Base-by-base conservation (phyloP, 495 filamentous ascomycete genomes). In the Trichocladium uniseriatum region DNA sequence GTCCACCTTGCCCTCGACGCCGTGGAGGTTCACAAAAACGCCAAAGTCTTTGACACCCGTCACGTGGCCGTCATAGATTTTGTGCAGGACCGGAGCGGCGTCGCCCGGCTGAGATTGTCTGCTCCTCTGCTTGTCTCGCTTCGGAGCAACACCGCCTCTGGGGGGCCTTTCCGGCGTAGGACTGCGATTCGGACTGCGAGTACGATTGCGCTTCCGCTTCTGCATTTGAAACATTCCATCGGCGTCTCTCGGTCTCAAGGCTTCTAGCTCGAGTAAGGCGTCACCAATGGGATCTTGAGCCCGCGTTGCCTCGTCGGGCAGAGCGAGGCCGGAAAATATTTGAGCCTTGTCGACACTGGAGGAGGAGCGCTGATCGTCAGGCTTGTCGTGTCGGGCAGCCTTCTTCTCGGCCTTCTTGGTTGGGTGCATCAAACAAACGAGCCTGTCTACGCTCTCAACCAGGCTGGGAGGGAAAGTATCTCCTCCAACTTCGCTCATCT, bases 11-110 rank as follows among this genome's bases (percentile, higher is more conserved):
- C 90, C 88, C 62, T 74, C 80, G 4, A 98, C 82, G 20, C 87
- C 86, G 57, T 80, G 72, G 14, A 98, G 67, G 57, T 91, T 96
- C 43, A 98, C 89, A 65, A 98, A 98, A 11, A 83, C 87, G 31
- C 92, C 92, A 68, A 96, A 98, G 55, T 95, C 86, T 62, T 95
- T 96, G 27, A 97, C 74, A 0, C 89, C 89, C 2, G 87, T 95
- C 35, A 97, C 84, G 50, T 80, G 79, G 14, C 92, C 92, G 58
- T 87, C 80, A 60, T 98, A 98, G 1, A 94, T 69, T 62, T 98
- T 98, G 74, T 81, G 85, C 11, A 95, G 66, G 19, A 86, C 70
- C 0, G 91, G 89, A 6, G 79, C 69, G 40, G 90, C 83, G 69
- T 98, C 92, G 6, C 76, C 69, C 40, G 63, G 64, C 29, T 74